Conservation (phyloP, 805 yeast genomes). For the Myxozyma neotropica region DNA sequence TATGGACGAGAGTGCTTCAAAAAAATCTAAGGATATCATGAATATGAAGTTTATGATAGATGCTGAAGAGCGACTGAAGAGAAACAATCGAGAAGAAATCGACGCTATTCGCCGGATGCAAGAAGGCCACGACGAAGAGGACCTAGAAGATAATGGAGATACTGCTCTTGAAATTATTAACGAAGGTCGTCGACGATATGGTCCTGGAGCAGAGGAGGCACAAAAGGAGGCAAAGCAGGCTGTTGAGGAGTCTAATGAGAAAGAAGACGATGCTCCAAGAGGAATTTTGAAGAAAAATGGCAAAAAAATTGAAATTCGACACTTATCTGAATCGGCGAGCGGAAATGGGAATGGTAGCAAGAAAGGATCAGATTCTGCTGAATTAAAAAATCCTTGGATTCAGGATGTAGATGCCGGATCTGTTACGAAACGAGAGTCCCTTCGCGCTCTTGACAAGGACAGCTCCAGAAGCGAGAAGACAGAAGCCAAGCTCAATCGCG, state of each 20-base stretch:
- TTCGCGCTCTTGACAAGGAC: slow-evolving; percentile 52
- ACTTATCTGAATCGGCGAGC: background rate
- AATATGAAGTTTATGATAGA: slow-evolving; percentile 95
- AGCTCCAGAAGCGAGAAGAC: slow-evolving; percentile 55
- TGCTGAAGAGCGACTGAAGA: slow-evolving; percentile 72
- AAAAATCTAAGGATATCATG: slow-evolving; percentile 70
- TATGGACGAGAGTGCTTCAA: slow-evolving; percentile 34
- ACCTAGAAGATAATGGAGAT: slow-evolving; percentile 44
- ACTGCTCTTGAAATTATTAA: slow-evolving; percentile 56
- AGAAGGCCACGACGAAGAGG: slow-evolving; percentile 49
- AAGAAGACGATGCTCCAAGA: slow-evolving; percentile 14
- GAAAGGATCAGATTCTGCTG: slow-evolving; percentile 13
- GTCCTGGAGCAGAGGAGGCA: slow-evolving; percentile 59
- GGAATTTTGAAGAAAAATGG: background rate
- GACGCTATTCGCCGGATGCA: slow-evolving; percentile 55
- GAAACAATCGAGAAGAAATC: slow-evolving; percentile 58
- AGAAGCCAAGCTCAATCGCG: slow-evolving; percentile 31
- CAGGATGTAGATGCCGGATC: slow-evolving; percentile 45
- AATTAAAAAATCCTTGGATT: slow-evolving; percentile 44
- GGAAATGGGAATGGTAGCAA: slow-evolving; percentile 8
- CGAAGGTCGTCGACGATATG: slow-evolving; percentile 78
- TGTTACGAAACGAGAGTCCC: slow-evolving; percentile 51
- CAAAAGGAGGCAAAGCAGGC: slow-evolving; percentile 36
- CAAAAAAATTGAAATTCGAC: slow-evolving; percentile 5
- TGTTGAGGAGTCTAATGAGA: slow-evolving; percentile 27